Conservation (phyloP, 352 stramenopile genomes). For the Phytophthora aleatoria region DNA sequence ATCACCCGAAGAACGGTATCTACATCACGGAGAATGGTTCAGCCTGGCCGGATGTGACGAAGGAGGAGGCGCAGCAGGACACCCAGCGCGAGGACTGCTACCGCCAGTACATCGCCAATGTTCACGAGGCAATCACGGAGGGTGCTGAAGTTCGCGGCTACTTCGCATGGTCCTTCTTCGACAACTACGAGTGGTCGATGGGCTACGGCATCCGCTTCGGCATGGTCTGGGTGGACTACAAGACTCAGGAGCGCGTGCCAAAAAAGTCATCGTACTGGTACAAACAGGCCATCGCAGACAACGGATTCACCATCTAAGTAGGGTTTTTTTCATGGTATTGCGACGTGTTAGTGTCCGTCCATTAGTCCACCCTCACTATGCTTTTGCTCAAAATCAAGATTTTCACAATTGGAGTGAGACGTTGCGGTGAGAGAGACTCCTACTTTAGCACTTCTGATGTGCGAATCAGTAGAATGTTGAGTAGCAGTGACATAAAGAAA, state of each 20-base stretch:
- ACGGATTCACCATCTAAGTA: conserved; percentile 27
- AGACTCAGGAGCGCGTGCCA: conserved; percentile 66
- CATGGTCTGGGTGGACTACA: conserved; percentile 64
- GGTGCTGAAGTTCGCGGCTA: conserved; percentile 80
- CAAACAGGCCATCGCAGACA: conserved; percentile 44
- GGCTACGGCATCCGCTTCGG: conserved; percentile 69
- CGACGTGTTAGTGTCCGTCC: too few species aligned
- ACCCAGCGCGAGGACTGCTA: conserved; percentile 82
- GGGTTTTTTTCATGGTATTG: too few species aligned
- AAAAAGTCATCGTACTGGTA: conserved; percentile 73
- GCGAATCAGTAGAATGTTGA: too few species aligned
- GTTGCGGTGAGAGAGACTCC: too few species aligned
- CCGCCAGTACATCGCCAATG: conserved; percentile 78
- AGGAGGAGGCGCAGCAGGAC: conserved; percentile 79
- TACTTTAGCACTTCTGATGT: too few species aligned
- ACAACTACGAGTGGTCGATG: conserved; percentile 94
- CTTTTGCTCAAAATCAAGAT: too few species aligned
- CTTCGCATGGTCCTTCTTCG: conserved; percentile 92
- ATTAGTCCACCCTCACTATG: too few species aligned
- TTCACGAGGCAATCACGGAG: conserved; percentile 49
- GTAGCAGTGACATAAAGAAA: too few species aligned
- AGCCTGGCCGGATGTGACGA: conserved; percentile 62
- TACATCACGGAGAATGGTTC: conserved; percentile 94
- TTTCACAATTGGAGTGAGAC: too few species aligned
- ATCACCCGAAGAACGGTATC: conserved; percentile 62